Evolutionary conservation across 2,329 filamentous ascomycete genomes (phyloP), one percentile per base, ranked within the genome.

Genomic region (Hortaea sp.): DNA sequence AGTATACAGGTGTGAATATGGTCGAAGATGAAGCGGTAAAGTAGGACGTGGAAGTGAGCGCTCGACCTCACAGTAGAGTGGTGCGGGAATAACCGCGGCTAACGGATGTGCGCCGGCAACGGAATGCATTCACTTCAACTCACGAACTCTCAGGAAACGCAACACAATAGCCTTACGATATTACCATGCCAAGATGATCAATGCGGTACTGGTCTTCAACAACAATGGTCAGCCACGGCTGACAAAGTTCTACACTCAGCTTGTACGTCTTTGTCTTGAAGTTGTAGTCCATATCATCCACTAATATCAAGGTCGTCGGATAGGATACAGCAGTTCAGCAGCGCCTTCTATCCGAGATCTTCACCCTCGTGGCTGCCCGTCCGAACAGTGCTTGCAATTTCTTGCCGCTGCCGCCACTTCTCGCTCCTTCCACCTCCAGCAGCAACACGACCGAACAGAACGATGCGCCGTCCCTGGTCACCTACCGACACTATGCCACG

Each of bases 301-400:
- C 37, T 30, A 27, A 30, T 6, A 47, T 35, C 32, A 43, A 32
- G 43, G 42, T 32, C n/a, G 42, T 44, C 13, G 43, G 10, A 12
- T 49, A 97, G 92, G 92, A 98, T 69, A 97, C 92, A 20, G 87
- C 85, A 67, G 94, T 95, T 35, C 90, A 98, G 67, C 92, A 98
- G 71, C 85, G 89, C 39, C 81, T 98, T 48, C 94, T 98, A 56
- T 88, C 86, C 43, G 92, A 98, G 67, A 98, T 98, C 68, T 98
- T 97, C 70, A 84, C 84, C 30, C 85, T 98, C 49, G 92, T 98
- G 41, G 85, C 89, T 51, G 89, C 94, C 66, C 86, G 92, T 0
- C 85, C 92, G 3, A 70, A 82, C n/a, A 89, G 88, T 30, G 88
- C 89, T 49, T 98, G 92, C 73, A 98, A 98, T 71, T 98, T 98